Evolutionary conservation across 768 basidiomycete genomes (phyloP).

Genomic region (Trametes cinnabarina): DNA sequence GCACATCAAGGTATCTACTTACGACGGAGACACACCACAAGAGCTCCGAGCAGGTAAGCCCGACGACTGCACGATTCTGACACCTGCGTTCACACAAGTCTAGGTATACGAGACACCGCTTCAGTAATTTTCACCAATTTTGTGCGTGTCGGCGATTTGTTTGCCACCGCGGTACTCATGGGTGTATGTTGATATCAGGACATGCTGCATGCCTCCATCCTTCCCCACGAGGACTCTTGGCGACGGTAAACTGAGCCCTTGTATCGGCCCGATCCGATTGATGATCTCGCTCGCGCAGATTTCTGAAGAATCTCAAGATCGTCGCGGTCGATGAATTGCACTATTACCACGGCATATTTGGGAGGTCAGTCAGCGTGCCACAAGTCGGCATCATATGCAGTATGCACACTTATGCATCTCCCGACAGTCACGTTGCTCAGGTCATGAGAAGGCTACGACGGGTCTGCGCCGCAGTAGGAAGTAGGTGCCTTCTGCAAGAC

Average conservation of each 20-base stretch:
- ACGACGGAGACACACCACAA: conserved; percentile 85
- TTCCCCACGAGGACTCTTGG: conserved; percentile 85
- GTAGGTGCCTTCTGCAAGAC: conserved; percentile 39
- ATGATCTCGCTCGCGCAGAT: conserved; percentile 41
- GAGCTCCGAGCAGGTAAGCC: conserved; percentile 60
- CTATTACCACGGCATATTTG: conserved; percentile 78
- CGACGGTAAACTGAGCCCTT: conserved; percentile 41
- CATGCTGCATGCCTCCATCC: conserved; percentile 79
- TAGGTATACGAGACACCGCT: conserved; percentile 68
- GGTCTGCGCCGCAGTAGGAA: conserved; percentile 74
- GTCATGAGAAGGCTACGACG: conserved; percentile 74
- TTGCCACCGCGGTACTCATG: background rate
- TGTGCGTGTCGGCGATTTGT: conserved; percentile 37
- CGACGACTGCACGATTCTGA: background rate
- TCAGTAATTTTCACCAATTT: conserved; percentile 91
- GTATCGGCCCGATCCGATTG: conserved; percentile 6
- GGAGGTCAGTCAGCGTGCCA: conserved; percentile 50
- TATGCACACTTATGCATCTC: too few species aligned
- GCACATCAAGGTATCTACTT: conserved; percentile 61
- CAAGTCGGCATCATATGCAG: background rate
- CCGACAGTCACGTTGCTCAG: conserved; percentile 73
- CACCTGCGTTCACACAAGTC: background rate
- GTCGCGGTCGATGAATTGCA: conserved; percentile 86
- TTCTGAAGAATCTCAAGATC: conserved; percentile 73
- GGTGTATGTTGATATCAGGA: conserved; percentile 47